phyloP scores from a whole-genome alignment of 1,284 basidiomycete genomes.

The Tilletia horrida region DNA sequence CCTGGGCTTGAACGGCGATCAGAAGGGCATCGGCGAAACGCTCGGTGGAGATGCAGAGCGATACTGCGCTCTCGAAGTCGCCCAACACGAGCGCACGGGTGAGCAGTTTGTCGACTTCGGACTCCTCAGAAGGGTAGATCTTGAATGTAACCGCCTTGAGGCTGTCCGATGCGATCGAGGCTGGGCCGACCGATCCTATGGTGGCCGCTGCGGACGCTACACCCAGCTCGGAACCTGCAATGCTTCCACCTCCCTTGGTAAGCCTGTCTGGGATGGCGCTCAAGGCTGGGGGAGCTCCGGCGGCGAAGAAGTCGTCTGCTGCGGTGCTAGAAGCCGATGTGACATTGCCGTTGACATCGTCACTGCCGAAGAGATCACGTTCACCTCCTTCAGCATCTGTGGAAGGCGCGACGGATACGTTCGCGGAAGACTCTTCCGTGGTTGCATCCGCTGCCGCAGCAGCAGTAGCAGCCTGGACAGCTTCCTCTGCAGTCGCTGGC shows the following conservation, averaged over 20 bases:
- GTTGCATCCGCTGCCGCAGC: conserved; percentile 23
- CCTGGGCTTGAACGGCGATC: conserved; percentile 65
- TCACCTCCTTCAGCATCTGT: not conserved
- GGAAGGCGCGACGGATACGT: not conserved
- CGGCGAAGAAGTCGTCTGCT: conserved; percentile 16
- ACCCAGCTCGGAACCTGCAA: conserved; percentile 4
- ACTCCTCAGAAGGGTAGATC: conserved; percentile 85
- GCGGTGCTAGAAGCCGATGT: not conserved
- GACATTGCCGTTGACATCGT: not conserved
- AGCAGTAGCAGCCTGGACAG: conserved; percentile 19
- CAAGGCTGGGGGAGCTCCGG: conserved; percentile 11
- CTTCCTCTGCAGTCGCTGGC: conserved; percentile 21
- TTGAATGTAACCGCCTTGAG: conserved; percentile 73
- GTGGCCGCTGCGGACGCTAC: conserved; percentile 60
- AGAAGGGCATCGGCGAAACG: conserved; percentile 92
- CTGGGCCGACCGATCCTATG: conserved; percentile 55
- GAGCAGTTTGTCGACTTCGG: conserved; percentile 80
- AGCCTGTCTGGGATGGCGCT: conserved; percentile 28
- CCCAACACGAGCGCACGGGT: conserved; percentile 91
- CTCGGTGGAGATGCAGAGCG: conserved; percentile 81
- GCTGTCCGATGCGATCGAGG: conserved; percentile 73
- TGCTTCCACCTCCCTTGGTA: conserved; percentile 54
- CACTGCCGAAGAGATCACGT: conserved; percentile 7
- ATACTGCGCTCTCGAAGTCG: conserved; percentile 88
- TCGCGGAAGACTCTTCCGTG: not conserved